Base-by-base conservation (phyloP, 352 stramenopile genomes). In the Phytophthora sansomeana region DNA sequence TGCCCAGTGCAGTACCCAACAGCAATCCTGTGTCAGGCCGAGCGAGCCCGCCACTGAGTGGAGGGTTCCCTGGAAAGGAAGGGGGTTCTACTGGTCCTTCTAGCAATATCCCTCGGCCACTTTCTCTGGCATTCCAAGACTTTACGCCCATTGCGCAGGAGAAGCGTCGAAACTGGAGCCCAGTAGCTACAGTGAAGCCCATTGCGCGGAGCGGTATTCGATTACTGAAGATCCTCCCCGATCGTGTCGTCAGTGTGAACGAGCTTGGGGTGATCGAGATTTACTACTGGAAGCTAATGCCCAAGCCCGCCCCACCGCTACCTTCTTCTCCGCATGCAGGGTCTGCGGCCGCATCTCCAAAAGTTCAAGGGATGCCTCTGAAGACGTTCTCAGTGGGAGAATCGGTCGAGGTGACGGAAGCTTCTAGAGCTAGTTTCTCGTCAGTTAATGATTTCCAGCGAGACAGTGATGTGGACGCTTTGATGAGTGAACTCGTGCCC, bases 231-330 rank as follows among this genome's bases (percentile, higher is more conserved):
- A 87, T 95, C 41, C 75, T 93, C 1, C 74, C 84, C 0, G 89
- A 95, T 53, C 85, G 85, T 9, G 72, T 96, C 16, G 55, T 96
- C 19, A 92, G 80, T 19, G 75, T 96, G 24, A 96, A 95, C 55
- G 85, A 94, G 21, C 70, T 95, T 4, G 89, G 89, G 1, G 87
- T 95, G 16, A 81, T 96, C n/a, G 89, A 96, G 52, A 47, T 95
- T 4, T 91, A 92, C 74, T 82, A 92, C 55, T 96, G 89, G 87
- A 95, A 90, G 39, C 59, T 96, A 4, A 14, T 83, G 13, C 75
- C 87, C 2, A 92, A 92, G 52, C 75, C 80, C 39, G 56, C 58
- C 14, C 54, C 71, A 10, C 42, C 51, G 21, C 17, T 55, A 16
- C 38, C 48, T 21, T 50, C 59, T 35, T 47, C 69, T 13, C 38